phyloP scores from a whole-genome alignment of 2,329 filamentous ascomycete genomes.

The Kalmusia sp. region DNA sequence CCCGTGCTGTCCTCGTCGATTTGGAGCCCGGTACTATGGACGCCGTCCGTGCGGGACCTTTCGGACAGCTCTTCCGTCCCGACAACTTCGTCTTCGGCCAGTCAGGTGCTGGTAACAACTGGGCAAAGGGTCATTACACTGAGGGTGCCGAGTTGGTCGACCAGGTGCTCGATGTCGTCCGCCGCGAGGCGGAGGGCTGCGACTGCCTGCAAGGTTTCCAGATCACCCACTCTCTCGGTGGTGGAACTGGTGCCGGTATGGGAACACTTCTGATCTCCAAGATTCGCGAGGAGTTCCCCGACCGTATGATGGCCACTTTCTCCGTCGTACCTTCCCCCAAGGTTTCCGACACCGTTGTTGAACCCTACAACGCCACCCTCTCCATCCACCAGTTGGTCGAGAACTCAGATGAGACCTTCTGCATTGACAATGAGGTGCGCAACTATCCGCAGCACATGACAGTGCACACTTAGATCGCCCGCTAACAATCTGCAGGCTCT shows the following conservation, averaged over 20 bases:
- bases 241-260: conserved; percentile 99
- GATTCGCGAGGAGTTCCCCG: conserved; percentile 99
- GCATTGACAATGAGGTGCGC: conserved; percentile 94
- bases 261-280: conserved; percentile 99
- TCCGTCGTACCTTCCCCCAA: conserved; percentile 98
- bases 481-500: conserved; percentile 66
- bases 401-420: conserved; percentile 99
- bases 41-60: conserved; percentile 95
- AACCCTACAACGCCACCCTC: conserved; percentile 99
- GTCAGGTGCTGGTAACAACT: conserved; percentile 99
- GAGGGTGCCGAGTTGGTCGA: conserved; percentile 99
- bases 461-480: conserved; percentile 5
- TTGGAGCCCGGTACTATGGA: conserved; percentile 99
- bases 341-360: conserved; percentile 99
- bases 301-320: conserved; percentile 99
- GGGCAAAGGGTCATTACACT: conserved; percentile 99
- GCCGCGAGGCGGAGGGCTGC: conserved; percentile 97
- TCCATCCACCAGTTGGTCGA: conserved; percentile 99
- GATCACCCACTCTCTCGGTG: conserved; percentile 99
- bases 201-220: conserved; percentile 99
- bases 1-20: conserved; percentile 98
- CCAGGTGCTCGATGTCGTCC: conserved; percentile 97
- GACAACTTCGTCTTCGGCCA: conserved; percentile 99
- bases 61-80: conserved; percentile 98
- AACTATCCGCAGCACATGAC: not conserved